Evolutionary conservation across 805 yeast species (phyloP).

Genomic region (Sungouiella thailandica): DNA sequence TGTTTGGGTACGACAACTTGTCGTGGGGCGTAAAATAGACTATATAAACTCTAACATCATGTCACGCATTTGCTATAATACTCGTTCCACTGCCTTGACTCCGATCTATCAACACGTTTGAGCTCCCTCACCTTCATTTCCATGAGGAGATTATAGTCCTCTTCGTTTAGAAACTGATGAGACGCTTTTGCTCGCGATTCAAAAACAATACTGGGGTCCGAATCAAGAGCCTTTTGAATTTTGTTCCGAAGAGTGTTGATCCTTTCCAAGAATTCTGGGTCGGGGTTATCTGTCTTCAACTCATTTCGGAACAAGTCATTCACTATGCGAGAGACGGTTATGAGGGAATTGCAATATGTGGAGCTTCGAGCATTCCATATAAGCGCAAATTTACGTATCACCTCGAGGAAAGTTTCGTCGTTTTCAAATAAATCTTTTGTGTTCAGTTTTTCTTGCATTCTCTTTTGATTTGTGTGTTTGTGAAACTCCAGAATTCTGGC

Average conservation of each 20-base stretch:
- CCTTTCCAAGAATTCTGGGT: neutral
- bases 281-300: neutral
- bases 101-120: neutral
- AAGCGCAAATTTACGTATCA: too few species aligned
- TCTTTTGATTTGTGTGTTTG: too few species aligned
- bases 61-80: neutral
- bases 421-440: too few species aligned
- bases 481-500: too few species aligned
- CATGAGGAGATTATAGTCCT: neutral
- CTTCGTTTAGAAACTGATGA: neutral
- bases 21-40: slow-evolving; percentile 33
- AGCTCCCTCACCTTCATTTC: slow-evolving; percentile 1
- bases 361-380: neutral
- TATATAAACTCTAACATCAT: neutral
- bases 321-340: neutral
- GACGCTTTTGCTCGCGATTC: neutral
- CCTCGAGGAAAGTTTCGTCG: too few species aligned
- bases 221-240: neutral
- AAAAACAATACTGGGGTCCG: neutral
- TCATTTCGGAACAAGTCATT: slow-evolving; percentile 1
- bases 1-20: slow-evolving; percentile 87
- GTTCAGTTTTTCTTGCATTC: too few species aligned
- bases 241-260: neutral
- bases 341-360: neutral
- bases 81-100: neutral